Evolutionary conservation across 2,329 filamentous ascomycete species (phyloP).

Genomic region (Botrytis hyacinthi): DNA sequence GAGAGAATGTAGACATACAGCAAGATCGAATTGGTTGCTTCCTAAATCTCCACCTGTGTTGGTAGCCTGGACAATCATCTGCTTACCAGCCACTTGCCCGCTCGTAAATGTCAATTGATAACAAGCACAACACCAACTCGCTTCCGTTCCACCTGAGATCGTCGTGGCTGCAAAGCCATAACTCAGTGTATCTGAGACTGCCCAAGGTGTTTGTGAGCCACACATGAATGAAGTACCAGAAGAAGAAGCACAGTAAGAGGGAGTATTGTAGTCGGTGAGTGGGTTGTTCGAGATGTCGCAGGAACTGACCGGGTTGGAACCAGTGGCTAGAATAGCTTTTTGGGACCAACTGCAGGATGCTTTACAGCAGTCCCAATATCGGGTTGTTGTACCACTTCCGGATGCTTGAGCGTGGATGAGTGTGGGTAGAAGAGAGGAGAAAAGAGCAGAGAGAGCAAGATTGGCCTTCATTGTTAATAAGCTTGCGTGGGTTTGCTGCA

Average conservation of each 20-base stretch:
- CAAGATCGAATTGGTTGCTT: constrained; percentile 58
- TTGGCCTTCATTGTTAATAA: constrained; percentile 5
- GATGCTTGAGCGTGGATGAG: constrained; percentile 27
- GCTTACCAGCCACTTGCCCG: constrained; percentile 55
- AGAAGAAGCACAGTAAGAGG: constrained; percentile 52
- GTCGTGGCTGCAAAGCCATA: constrained; percentile 65
- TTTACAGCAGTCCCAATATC: constrained; percentile 70
- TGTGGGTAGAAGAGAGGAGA: constrained; percentile 31
- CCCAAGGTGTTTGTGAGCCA: constrained; percentile 60
- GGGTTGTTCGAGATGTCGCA: constrained; percentile 50
- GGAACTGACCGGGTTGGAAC: constrained; percentile 32
- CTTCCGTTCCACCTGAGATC: constrained; percentile 54
- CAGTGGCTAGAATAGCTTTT: constrained; percentile 51
- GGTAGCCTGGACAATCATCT: constrained; percentile 62
- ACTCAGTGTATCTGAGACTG: constrained; percentile 53
- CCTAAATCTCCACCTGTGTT: constrained; percentile 60
- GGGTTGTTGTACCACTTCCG: constrained; percentile 38
- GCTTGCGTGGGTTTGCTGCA: background rate
- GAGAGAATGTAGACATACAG: constrained; percentile 25
- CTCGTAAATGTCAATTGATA: constrained; percentile 52
- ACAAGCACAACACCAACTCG: constrained; percentile 65
- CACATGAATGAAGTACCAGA: constrained; percentile 57
- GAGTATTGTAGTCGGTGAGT: constrained; percentile 48
- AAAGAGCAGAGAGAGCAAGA: background rate
- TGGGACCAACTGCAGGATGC: constrained; percentile 61